Evolutionary conservation across 805 yeast species (phyloP), one percentile per base, ranked within the genome.

Genomic region (Yarrowia deformans): DNA sequence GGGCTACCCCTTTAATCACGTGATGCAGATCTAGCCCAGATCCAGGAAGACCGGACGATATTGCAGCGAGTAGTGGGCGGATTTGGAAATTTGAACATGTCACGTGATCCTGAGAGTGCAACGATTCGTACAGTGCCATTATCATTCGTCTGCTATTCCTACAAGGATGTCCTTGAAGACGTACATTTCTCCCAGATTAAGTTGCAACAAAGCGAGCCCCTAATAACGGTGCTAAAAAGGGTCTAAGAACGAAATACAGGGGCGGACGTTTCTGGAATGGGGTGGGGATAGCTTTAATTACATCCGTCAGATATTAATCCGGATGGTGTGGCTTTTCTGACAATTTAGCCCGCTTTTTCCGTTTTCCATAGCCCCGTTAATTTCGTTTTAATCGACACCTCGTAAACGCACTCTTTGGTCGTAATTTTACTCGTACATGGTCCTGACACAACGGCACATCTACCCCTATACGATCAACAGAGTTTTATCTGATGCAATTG

Each of bases 381-480:
- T 16, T n/a, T 34, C 14, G 13, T 3, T 10, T 34, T 50, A 16
- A n/a, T 34, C 35, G n/a, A 12, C 23, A 23, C 55, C 42, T 52
- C 56, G 56, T 52, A 52, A 52, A 50, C 56, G 56, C 56, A 50
- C 56, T 4, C 29, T 16, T 34, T 8, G 29, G 29, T 23, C 29
- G 29, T 39, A 10, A 39, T 39, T 39, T 5, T 13, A 35, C 42
- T 39, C 42, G 42, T 39, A 39, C 10, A 39, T 10, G 4, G 40
- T 50, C 43, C 60, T 54, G 60, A 37, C 60, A 54, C 60, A 54
- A 54, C 60, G 60, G 60, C 45, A 54, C 60, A 54, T 54, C 60
- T 54, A 54, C 60, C 60, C 60, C 60, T 54, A 54, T 54, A 54
- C 60, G 60, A 54, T 54, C 45, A 34, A 13, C 45, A 54, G 39